Conservation (phyloP, 1,139 yeast species). For the Yamadazyma triangularis region DNA sequence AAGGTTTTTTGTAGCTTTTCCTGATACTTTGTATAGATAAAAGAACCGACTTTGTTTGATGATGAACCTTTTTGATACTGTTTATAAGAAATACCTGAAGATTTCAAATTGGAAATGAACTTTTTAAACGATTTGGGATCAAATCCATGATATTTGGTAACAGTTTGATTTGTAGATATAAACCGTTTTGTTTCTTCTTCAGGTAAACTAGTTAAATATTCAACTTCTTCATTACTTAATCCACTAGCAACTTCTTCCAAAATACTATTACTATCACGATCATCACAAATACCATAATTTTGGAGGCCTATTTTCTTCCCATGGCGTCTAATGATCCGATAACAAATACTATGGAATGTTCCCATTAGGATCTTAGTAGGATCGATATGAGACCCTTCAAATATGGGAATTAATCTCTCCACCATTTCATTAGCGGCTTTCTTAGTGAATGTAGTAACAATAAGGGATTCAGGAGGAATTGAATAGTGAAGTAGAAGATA, state of each 20-base stretch:
- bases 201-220: too few relatives aligned
- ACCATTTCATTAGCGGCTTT: constrained; percentile 85
- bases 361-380: constrained; percentile 58
- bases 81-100: constrained; percentile 40
- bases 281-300: constrained; percentile 60
- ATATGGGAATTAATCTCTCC: constrained; percentile 45
- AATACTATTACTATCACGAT: constrained; percentile 58
- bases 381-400: constrained; percentile 34
- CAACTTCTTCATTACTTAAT: too few relatives aligned
- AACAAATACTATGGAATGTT: constrained; percentile 82
- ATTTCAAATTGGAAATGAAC: constrained; percentile 51
- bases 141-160: constrained; percentile 22
- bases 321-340: constrained; percentile 50
- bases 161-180: too few relatives aligned
- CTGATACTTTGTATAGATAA: constrained; percentile 57
- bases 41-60: too few relatives aligned
- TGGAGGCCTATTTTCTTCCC: constrained; percentile 51
- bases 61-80: too few relatives aligned
- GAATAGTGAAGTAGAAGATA: constrained; percentile 50
- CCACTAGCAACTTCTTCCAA: too few relatives aligned
- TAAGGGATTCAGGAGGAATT: constrained; percentile 54
- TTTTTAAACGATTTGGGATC: constrained; percentile 35
- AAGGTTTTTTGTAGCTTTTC: constrained; percentile 32
- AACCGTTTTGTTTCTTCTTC: too few relatives aligned
- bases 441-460: constrained; percentile 88